phyloP scores from a whole-genome alignment of 345 rosid genomes.

The Eucalyptus pauciflora region DNA sequence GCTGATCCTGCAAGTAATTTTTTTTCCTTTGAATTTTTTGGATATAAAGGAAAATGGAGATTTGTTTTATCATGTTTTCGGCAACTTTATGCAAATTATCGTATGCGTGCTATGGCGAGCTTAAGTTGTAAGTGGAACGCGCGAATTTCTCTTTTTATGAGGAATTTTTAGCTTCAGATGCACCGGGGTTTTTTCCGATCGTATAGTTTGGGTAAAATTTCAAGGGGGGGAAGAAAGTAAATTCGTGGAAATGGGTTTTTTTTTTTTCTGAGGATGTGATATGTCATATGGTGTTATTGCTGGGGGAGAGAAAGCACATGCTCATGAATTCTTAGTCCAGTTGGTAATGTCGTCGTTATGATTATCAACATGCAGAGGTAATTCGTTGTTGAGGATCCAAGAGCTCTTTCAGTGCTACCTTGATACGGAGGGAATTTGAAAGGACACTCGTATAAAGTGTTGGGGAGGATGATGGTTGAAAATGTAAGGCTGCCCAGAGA shows the following conservation, averaged over 20 bases:
- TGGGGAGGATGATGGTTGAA: constrained; percentile 37
- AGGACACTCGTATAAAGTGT: not conserved
- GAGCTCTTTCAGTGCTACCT: not conserved
- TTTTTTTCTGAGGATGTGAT: not conserved
- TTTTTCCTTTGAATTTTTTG: not conserved
- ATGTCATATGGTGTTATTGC: not conserved
- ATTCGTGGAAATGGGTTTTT: not conserved
- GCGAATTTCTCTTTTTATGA: not conserved
- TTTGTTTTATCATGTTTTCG: not conserved
- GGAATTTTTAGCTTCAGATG: not conserved
- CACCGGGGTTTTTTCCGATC: not conserved
- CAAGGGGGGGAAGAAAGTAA: not conserved
- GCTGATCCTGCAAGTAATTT: not conserved
- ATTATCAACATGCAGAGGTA: not conserved
- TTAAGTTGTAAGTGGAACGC: not conserved
- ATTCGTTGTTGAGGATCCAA: not conserved
- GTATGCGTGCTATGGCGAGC: not conserved
- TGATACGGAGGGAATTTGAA: not conserved
- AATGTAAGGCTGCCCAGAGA: constrained; percentile 41
- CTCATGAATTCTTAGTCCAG: not conserved
- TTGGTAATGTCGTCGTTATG: not conserved
- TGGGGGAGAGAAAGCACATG: not conserved
- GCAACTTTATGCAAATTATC: not conserved
- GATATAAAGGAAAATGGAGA: not conserved
- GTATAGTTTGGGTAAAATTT: not conserved